Percentiles rank a stretch among this genome's conserved stretches.
phyloP scores from a whole-genome alignment of 129 eudicot species.

The Smallanthus sonchifolius region DNA sequence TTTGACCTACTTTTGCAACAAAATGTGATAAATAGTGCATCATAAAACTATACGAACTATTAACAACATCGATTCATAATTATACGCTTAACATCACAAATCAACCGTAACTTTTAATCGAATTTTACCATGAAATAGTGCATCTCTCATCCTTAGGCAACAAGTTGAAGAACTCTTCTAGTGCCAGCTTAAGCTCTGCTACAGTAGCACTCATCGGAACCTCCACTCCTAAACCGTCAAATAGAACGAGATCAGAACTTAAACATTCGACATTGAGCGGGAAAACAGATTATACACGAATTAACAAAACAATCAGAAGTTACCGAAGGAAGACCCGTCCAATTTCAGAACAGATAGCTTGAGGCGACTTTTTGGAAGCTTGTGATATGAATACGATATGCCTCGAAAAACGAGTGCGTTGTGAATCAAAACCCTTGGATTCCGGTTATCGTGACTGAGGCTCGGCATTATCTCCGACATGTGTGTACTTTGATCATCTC shows the following conservation, averaged over 20 bases:
- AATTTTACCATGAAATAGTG: slow-evolving; percentile 43
- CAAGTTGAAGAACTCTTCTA: slow-evolving; percentile 41
- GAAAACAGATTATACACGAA: background rate
- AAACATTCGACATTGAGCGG: background rate
- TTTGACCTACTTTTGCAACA: background rate
- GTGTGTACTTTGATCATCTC: background rate
- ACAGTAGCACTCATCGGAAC: slow-evolving; percentile 49
- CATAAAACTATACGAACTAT: background rate
- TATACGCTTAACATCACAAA: background rate
- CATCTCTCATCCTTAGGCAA: slow-evolving; percentile 32
- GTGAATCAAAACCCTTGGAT: slow-evolving; percentile 31
- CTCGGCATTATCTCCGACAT: slow-evolving; percentile 27
- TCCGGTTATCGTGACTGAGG: slow-evolving; percentile 22
- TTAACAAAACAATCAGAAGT: background rate
- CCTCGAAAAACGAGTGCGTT: slow-evolving; percentile 22
- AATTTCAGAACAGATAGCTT: slow-evolving; percentile 57
- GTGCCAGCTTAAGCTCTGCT: slow-evolving; percentile 39
- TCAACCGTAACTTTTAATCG: background rate
- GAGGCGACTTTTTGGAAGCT: slow-evolving; percentile 52
- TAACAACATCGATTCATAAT: background rate
- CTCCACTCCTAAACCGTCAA: slow-evolving; percentile 35
- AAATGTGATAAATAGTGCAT: background rate
- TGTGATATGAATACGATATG: slow-evolving; percentile 44
- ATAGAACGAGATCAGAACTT: background rate
- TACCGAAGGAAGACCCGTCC: slow-evolving; percentile 70